These are phyloP conservation scores for Onygenales sp. DNA, from an alignment of 2,329 filamentous ascomycete genomes.

Conservation along the genomic window DNA sequence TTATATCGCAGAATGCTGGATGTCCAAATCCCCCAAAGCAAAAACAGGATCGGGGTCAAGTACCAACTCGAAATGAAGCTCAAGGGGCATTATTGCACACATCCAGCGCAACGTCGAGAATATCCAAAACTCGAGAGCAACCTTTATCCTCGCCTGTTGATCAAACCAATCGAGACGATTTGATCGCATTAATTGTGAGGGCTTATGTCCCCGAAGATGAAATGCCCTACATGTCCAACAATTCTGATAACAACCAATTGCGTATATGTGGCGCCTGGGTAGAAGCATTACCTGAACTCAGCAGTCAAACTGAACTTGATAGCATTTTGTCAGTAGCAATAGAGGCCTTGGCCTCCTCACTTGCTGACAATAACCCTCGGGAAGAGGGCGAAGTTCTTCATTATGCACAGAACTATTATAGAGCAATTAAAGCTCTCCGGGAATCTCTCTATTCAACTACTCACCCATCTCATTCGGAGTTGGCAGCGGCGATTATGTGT, in stretches of 20 bases:
- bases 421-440: constrained; percentile 21
- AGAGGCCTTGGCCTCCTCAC: constrained; percentile 24
- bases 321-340: constrained; percentile 21
- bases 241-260: constrained; percentile 6
- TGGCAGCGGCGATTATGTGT: constrained; percentile 29
- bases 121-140: neutral
- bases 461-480: constrained; percentile 12
- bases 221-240: constrained; percentile 2
- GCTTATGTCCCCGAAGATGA: constrained; percentile 9
- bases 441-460: constrained; percentile 9
- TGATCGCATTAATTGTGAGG: constrained; percentile 4
- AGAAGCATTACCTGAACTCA: constrained; percentile 26
- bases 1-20: constrained; percentile 9
- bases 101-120: neutral
- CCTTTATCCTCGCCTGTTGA: neutral
- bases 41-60: neutral
- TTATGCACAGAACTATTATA: constrained; percentile 20
- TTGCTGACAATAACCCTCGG: constrained; percentile 15
- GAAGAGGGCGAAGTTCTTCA: constrained; percentile 16
- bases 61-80: neutral
- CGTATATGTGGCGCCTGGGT: constrained; percentile 35
- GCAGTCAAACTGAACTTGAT: constrained; percentile 10
- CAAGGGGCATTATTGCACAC: neutral
- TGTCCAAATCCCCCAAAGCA: neutral
- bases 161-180: neutral